Base-by-base conservation (phyloP, 495 filamentous ascomycete species). In the Lasiosphaeria ovina region DNA sequence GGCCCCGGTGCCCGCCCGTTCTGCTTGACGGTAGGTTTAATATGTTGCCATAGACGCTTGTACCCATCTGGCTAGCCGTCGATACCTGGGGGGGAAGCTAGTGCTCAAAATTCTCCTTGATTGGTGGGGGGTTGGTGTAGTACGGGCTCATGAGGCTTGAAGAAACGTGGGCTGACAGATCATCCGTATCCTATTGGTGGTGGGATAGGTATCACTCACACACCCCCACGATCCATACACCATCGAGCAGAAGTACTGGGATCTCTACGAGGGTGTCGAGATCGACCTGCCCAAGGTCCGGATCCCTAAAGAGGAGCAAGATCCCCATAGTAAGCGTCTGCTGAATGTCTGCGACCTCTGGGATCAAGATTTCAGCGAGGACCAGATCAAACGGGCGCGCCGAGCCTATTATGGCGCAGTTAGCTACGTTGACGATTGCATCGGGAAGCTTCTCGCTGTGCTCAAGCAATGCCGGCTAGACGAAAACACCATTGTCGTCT, bases 151-250 rank as follows among this genome's bases (percentile, higher is more conserved):
- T 5, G 7, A 6, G 51, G 33, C 51, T 54, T 8, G 33, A 35
- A 35, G 9, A 14, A 24, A 24, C 24, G 24, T 24, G 24, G 24
- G 24, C 64, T 63, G 58, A 66, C 58, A 35, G 31, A 53, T 3
- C 44, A n/a, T 10, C 10, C 38, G 36, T n/a, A 55, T 51, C 38
- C 48, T n/a, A 55, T 51, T 34, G 36, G 35, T 38, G 12, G 16
- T 47, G 44, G 44, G 12, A n/a, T 59, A 79, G 76, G 87, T 96
- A 6, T 95, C 91, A 16, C 84, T 96, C 61, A 96, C 91, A 9
- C 91, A 96, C 71, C 91, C 91, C 14, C 91, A 96, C 67, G 91
- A 96, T 66, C 91, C 91, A 0, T 96, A 96, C 69, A 90, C 89
- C 59, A 96, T 96, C 72, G 87, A 90, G 60, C 78, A 88, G 60